Evolutionary conservation across 139 green algal species (phyloP).

Genomic region (Closterium sp.): DNA sequence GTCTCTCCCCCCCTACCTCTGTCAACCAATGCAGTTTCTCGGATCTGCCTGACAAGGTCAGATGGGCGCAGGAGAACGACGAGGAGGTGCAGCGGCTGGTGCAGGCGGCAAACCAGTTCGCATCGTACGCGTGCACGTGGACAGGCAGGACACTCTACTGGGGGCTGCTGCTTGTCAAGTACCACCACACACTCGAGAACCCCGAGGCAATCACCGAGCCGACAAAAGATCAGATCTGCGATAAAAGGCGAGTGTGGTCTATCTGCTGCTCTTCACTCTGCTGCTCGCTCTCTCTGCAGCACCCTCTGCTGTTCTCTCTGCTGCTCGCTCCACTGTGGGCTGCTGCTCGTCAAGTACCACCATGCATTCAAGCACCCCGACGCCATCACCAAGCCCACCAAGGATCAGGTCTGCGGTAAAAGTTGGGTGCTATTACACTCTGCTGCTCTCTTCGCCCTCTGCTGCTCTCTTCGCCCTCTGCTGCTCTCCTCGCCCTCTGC

Average conservation of each 20-base stretch:
- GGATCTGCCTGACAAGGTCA: conserved; percentile 17
- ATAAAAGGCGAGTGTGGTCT: too few relatives aligned
- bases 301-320: background rate
- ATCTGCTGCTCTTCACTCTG: too few relatives aligned
- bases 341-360: conserved; percentile 26
- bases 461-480: too few relatives aligned
- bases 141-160: conserved; percentile 33
- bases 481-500: too few relatives aligned
- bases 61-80: conserved; percentile 26
- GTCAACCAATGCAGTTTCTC: background rate
- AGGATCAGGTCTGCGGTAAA: background rate
- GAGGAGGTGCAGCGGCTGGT: conserved; percentile 17
- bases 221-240: too few relatives aligned
- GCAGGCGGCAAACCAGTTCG: conserved; percentile 18
- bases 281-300: too few relatives aligned
- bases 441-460: background rate
- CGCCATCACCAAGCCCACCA: background rate
- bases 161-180: conserved; percentile 32
- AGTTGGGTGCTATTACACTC: background rate
- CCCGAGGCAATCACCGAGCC: background rate
- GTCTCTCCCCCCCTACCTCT: background rate
- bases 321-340: conserved; percentile 19
- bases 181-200: background rate
- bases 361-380: background rate
- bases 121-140: conserved; percentile 20